A percentile compares a stretch with the other conserved stretches of the same genome.
Evolutionary conservation across 202 grass and related monocot species (phyloP).

Genomic region (Tripidium arundinaceum): DNA sequence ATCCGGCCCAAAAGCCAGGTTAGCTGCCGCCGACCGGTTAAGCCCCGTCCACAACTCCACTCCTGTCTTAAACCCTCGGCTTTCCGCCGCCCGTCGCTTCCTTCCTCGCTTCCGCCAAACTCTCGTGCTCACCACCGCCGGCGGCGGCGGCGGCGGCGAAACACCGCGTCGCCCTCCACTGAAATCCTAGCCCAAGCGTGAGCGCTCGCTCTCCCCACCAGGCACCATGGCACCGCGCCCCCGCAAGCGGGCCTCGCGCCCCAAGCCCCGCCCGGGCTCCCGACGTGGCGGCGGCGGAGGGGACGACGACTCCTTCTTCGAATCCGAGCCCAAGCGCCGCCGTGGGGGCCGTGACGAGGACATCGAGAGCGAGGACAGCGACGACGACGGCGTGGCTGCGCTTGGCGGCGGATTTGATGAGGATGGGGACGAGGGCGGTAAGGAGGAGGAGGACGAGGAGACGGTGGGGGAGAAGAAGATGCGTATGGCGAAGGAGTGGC

Average conservation of each 20-base stretch:
- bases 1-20: neutral
- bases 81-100: conserved; percentile 10
- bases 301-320: conserved; percentile 64
- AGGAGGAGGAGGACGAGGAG: conserved; percentile 48
- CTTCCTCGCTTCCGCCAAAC: neutral
- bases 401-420: conserved; percentile 9
- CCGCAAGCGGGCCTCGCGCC: conserved; percentile 30
- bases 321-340: conserved; percentile 57
- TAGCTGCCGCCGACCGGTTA: neutral
- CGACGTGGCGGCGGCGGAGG: conserved; percentile 13
- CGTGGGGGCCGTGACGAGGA: conserved; percentile 42
- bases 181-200: neutral
- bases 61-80: conserved; percentile 30
- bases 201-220: neutral
- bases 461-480: conserved; percentile 77
- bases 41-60: neutral
- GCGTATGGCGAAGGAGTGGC: conserved; percentile 58
- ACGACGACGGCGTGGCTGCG: conserved; percentile 34
- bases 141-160: neutral
- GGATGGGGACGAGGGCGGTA: conserved; percentile 26
- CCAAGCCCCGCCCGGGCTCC: conserved; percentile 22
- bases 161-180: neutral
- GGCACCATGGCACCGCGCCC: conserved; percentile 24
- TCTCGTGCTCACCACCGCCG: neutral
- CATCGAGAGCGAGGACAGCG: conserved; percentile 62